Percentiles rank a stretch among this genome's conserved stretches.
phyloP scores from a whole-genome alignment of 345 rosid genomes.

The Lepidium sativum region DNA sequence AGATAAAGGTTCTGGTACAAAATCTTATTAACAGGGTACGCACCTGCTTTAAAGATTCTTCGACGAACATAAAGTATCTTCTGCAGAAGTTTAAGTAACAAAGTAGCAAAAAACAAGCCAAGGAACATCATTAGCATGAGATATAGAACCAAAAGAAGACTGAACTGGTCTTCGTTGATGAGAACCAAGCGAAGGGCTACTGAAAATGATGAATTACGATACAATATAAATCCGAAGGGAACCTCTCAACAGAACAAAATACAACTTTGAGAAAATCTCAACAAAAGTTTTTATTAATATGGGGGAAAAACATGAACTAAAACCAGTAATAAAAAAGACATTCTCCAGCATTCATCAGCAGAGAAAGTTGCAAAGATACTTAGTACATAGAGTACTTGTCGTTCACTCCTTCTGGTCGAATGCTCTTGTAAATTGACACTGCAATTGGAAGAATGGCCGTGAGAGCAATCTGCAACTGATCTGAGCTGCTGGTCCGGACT shows the following conservation, averaged over 20 bases:
- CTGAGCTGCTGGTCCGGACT: conserved; percentile 78
- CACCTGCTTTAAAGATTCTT: conserved; percentile 14
- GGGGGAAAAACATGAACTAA: conserved; percentile 1
- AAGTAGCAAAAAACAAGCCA: neutral
- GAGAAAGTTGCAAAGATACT: conserved; percentile 7
- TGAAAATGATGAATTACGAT: conserved; percentile 21
- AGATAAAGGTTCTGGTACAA: neutral
- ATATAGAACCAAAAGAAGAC: conserved; percentile 1
- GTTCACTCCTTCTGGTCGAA: conserved; percentile 46
- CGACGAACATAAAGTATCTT: neutral
- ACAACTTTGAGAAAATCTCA: conserved; percentile 25
- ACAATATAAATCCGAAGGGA: conserved; percentile 23
- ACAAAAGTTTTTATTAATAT: conserved; percentile 25
- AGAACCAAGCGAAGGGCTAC: neutral
- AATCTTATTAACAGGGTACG: neutral
- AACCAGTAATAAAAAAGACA: conserved; percentile 14
- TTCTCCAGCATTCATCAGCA: conserved; percentile 7
- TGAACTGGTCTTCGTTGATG: neutral
- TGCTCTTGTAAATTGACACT: conserved; percentile 57
- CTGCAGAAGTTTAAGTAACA: conserved; percentile 1
- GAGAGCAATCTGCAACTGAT: conserved; percentile 89
- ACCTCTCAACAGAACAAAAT: conserved; percentile 30
- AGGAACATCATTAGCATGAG: conserved; percentile 8
- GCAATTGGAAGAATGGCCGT: conserved; percentile 61
- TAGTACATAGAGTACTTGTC: conserved; percentile 66